phyloP scores from a whole-genome alignment of 2,329 filamentous ascomycete genomes.

The Calonectria pauciramosa region DNA sequence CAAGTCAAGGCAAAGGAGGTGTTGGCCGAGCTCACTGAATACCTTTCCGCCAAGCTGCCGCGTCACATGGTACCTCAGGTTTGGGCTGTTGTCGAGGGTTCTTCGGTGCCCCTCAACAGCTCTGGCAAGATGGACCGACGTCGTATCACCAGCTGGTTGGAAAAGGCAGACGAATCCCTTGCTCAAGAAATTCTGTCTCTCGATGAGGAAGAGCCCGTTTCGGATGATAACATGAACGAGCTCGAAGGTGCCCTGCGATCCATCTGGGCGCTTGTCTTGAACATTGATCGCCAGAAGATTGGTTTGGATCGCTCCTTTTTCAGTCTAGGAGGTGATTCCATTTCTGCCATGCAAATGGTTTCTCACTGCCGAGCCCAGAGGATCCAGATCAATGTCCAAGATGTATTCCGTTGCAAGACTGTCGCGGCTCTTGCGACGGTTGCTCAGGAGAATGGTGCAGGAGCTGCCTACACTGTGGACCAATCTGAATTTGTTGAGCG shows the following conservation, averaged over 20 bases:
- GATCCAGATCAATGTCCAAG: constrained; percentile 44
- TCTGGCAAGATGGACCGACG: constrained; percentile 41
- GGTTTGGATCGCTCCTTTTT: constrained; percentile 49
- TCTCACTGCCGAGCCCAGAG: constrained; percentile 45
- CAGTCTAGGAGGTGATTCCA: constrained; percentile 58
- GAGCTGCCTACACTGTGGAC: not conserved
- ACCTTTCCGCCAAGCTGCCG: constrained; percentile 33
- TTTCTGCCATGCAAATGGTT: constrained; percentile 54
- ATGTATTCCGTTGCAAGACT: constrained; percentile 47
- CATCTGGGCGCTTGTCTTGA: constrained; percentile 36
- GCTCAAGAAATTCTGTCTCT: constrained; percentile 33
- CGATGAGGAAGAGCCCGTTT: not conserved
- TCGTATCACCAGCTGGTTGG: constrained; percentile 31
- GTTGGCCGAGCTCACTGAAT: constrained; percentile 7
- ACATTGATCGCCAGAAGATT: constrained; percentile 39
- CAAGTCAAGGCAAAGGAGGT: not conserved
- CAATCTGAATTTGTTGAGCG: constrained; percentile 11
- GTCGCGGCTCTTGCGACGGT: constrained; percentile 30
- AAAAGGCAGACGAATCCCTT: constrained; percentile 26
- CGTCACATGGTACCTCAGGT: constrained; percentile 41
- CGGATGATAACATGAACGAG: constrained; percentile 18
- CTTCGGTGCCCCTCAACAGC: constrained; percentile 30
- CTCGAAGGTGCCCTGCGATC: constrained; percentile 22
- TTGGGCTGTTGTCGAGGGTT: constrained; percentile 36
- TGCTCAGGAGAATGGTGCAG: constrained; percentile 30